phyloP scores from a whole-genome alignment of 345 rosid genomes.

The Reutealis trisperma region DNA sequence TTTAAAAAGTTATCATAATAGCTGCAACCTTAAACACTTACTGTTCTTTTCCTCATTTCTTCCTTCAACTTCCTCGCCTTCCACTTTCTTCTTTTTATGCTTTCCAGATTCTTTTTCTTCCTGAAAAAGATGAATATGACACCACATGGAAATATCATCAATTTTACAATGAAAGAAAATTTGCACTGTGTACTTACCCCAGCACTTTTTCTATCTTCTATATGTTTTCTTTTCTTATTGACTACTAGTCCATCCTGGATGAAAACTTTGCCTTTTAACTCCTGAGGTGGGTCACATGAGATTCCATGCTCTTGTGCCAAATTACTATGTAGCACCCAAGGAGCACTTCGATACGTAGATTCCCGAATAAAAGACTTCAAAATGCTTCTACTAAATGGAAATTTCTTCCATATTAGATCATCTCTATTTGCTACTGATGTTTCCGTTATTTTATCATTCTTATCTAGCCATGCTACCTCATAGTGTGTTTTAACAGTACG shows the following conservation, averaged over 20 bases:
- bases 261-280: slow-evolving; percentile 51
- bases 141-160: slow-evolving; percentile 18
- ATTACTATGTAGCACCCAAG: slow-evolving; percentile 83
- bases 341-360: slow-evolving; percentile 76
- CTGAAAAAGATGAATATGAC: slow-evolving; percentile 23
- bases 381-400: slow-evolving; percentile 70
- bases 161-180: slow-evolving; percentile 4
- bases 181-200: slow-evolving; percentile 25
- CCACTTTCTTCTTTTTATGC: slow-evolving; percentile 61
- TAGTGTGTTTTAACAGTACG: slow-evolving; percentile 44
- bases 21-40: slow-evolving; percentile 27
- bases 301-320: slow-evolving; percentile 67
- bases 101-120: slow-evolving; percentile 45
- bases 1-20: neutral
- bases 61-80: slow-evolving; percentile 42
- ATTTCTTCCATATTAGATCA: slow-evolving; percentile 69
- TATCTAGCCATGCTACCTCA: slow-evolving; percentile 74
- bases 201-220: slow-evolving; percentile 31
- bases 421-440: slow-evolving; percentile 50
- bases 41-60: slow-evolving; percentile 25
- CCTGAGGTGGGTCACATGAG: slow-evolving; percentile 65
- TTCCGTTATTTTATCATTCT: slow-evolving; percentile 50
- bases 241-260: slow-evolving; percentile 66
- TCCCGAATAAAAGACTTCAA: slow-evolving; percentile 92
- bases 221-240: slow-evolving; percentile 48